phyloP scores from a whole-genome alignment of 2,329 filamentous ascomycete genomes.

The Monosporascus ibericus region DNA sequence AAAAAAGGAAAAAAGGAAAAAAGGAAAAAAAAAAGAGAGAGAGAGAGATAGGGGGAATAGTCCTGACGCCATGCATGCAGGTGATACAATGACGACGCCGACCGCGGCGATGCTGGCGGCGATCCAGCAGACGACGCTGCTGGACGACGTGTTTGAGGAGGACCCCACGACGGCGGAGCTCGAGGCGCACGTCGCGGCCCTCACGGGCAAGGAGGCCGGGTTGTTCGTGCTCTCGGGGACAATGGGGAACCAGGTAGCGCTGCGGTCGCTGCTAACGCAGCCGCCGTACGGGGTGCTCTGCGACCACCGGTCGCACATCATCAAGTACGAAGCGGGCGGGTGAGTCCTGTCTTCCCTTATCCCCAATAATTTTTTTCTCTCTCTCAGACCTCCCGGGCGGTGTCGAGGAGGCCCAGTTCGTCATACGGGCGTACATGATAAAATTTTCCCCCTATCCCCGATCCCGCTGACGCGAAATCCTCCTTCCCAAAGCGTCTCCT shows the following conservation, averaged over 20 bases:
- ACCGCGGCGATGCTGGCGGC: slow-evolving; percentile 65
- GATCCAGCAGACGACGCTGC: slow-evolving; percentile 61
- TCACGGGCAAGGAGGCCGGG: slow-evolving; percentile 60
- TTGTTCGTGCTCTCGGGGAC: slow-evolving; percentile 72
- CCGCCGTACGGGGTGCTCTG: slow-evolving; percentile 67
- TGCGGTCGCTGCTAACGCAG: slow-evolving; percentile 62
- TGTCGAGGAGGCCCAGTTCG: background rate
- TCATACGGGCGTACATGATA: background rate
- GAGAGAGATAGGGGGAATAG: too few species aligned
- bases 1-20: too few species aligned
- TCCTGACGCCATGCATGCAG: slow-evolving; percentile 25
- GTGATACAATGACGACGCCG: slow-evolving; percentile 64
- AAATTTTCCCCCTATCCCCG: background rate
- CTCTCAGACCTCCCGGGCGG: background rate
- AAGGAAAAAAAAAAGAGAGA: too few species aligned
- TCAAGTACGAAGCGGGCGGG: slow-evolving; percentile 50
- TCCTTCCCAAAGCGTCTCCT: slow-evolving; percentile 38
- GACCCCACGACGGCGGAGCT: slow-evolving; percentile 64
- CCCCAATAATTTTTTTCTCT: background rate
- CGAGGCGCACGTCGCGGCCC: slow-evolving; percentile 57
- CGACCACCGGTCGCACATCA: slow-evolving; percentile 63
- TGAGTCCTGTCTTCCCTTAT: slow-evolving; percentile 6
- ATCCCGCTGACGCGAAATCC: slow-evolving; percentile 4
- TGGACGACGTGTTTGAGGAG: slow-evolving; percentile 72
- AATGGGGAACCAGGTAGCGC: slow-evolving; percentile 74